These are phyloP conservation scores for Candida odintsovae DNA, from an alignment of 805 yeast species.

Conservation along the genomic window DNA sequence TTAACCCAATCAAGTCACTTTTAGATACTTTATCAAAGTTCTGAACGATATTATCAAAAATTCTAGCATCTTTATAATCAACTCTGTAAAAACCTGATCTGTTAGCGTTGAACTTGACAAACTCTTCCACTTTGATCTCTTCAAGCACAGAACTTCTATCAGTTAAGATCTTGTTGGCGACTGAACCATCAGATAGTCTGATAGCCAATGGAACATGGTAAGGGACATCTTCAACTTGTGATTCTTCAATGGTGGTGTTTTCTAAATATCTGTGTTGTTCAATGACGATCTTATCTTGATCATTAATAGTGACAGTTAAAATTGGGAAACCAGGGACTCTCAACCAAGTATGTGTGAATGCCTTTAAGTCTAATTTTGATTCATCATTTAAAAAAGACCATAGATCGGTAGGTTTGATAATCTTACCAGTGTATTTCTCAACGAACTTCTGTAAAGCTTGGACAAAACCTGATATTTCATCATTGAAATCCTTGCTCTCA, in stretches of 20 bases:
- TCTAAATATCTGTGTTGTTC: constrained; percentile 35
- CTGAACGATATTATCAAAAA: constrained; percentile 23
- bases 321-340: constrained; percentile 56
- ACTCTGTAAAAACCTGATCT: constrained; percentile 43
- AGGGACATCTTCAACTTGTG: constrained; percentile 48
- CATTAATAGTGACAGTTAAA: constrained; percentile 30
- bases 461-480: constrained; percentile 28
- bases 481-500: constrained; percentile 26
- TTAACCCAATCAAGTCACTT: constrained; percentile 25
- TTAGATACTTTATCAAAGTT: constrained; percentile 19
- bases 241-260: constrained; percentile 19
- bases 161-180: constrained; percentile 35
- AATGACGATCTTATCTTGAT: constrained; percentile 26
- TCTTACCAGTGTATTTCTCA: constrained; percentile 26
- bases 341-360: constrained; percentile 56
- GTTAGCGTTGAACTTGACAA: constrained; percentile 39
- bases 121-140: constrained; percentile 20
- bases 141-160: constrained; percentile 31
- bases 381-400: constrained; percentile 40
- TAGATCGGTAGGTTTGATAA: constrained; percentile 44
- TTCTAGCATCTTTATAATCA: constrained; percentile 32
- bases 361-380: constrained; percentile 37
- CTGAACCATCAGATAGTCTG: constrained; percentile 29
- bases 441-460: constrained; percentile 35
- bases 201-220: constrained; percentile 57